These are phyloP conservation scores for Osmozyma mogii DNA, from an alignment of 805 yeast genomes.

Conservation along the genomic window DNA sequence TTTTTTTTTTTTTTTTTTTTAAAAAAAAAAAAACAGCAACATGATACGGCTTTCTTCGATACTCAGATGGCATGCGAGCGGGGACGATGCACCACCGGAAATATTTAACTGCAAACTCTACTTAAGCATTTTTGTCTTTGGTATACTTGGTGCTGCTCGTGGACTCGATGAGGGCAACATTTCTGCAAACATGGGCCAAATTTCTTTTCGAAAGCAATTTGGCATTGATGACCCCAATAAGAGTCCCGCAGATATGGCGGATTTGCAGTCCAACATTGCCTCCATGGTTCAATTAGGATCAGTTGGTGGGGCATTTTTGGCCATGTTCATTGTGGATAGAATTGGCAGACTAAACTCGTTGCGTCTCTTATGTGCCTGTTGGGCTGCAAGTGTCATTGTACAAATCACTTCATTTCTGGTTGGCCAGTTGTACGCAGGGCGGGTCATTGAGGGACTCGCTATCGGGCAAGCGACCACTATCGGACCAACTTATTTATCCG, in stretches of 20 bases:
- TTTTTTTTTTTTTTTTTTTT: no score
- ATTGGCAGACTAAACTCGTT: conserved; percentile 45
- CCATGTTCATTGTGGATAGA: conserved; percentile 40
- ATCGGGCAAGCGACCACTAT: conserved; percentile 51
- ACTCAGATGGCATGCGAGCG: conserved; percentile 19
- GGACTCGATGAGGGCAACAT: conserved; percentile 52
- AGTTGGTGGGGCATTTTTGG: conserved; percentile 44
- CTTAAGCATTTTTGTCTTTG: conserved; percentile 41
- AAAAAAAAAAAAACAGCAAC: no score
- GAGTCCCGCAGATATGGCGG: conserved; percentile 30
- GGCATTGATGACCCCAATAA: conserved; percentile 37
- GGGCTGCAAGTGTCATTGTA: conserved; percentile 36
- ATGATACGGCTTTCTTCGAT: no score
- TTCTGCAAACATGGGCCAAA: conserved; percentile 38
- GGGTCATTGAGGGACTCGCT: conserved; percentile 47
- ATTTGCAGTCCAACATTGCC: conserved; percentile 44
- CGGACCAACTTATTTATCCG: conserved; percentile 47
- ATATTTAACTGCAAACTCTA: conserved; percentile 41
- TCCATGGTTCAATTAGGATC: conserved; percentile 54
- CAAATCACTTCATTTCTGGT: conserved; percentile 39
- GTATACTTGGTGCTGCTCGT: conserved; percentile 48
- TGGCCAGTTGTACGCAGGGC: conserved; percentile 49
- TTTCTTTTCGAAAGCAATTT: conserved; percentile 33
- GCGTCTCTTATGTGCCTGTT: conserved; percentile 31
- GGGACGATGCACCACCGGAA: conserved; percentile 33